These are phyloP conservation scores for Stereocaulon alpinum DNA, from an alignment of 495 filamentous ascomycete genomes.

Conservation along the genomic window DNA sequence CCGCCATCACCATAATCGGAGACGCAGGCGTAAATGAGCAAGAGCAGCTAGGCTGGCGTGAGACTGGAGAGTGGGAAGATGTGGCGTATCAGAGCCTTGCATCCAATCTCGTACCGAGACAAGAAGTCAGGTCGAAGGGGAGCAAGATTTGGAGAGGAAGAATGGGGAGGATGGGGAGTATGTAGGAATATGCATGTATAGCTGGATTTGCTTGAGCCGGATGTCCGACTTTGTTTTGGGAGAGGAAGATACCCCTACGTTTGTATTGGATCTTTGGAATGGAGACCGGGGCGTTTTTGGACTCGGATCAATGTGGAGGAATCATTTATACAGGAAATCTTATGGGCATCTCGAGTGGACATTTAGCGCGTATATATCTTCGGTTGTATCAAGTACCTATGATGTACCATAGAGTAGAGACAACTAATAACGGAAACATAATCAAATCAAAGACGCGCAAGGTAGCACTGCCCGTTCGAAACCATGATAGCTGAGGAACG, in stretches of 20 bases:
- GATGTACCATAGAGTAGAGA: no score
- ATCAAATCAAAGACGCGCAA: no score
- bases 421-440: no score
- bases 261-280: no score
- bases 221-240: not conserved
- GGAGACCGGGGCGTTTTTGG: no score
- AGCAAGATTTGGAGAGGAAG: constrained; percentile 1
- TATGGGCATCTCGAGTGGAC: no score
- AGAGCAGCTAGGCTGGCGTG: constrained; percentile 13
- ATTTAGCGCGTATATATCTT: no score
- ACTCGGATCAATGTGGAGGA: no score
- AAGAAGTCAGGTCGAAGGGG: constrained; percentile 16
- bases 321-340: no score
- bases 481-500: not conserved
- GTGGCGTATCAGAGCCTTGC: constrained; percentile 40
- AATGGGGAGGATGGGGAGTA: not conserved
- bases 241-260: not conserved
- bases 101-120: constrained; percentile 29
- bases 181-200: not conserved
- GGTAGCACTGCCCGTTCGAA: no score
- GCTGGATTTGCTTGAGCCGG: not conserved
- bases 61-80: constrained; percentile 29
- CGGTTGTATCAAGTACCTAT: no score
- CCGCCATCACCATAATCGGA: constrained; percentile 5
- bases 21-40: constrained; percentile 5